Evolutionary conservation across 78 protist species (phyloP), one percentile per base, ranked within the genome.

Genomic region (Polysphondylium violaceum): DNA sequence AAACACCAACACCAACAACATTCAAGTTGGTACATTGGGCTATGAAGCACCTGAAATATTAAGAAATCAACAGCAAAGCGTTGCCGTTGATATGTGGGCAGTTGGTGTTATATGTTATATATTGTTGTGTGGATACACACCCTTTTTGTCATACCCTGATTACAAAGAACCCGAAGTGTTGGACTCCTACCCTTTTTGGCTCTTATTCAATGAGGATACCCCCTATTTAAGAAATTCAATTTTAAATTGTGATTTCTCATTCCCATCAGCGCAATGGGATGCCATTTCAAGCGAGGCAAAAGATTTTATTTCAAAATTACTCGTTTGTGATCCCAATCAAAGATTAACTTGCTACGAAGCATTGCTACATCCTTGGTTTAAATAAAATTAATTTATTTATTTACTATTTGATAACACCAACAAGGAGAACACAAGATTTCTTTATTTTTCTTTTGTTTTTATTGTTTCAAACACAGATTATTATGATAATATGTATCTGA

Each of bases 51-150:
- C 85, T 59, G 85, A 75, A 33, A 75, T 75, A 25, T 19, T 75
- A 23, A 4, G 23, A 33, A 16, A n/a, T 38, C 1, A 59, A n/a
- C 19, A 55, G 38, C 14, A 55, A 35, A n/a, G 90, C 43, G 65
- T 65, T 29, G 88, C 61, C 11, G 94, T 89, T 9, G 94, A 89
- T 55, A 71, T 76, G 64, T 89, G 94, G 94, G 64, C 81, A 60
- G 58, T 89, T 87, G 94, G 94, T 19, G 87, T 86, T 21, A 89
- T 89, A 53, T 55, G 76, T n/a, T 89, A 89, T 74, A 50, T 74
- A 38, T 77, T 89, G 94, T 40, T 87, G 17, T 87, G 86, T 67
- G 93, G 93, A 27, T 63, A 65, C 41, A 76, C 93, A 16, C 93
- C 93, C 23, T 87, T 87, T 74, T 83, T 64, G 38, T 35, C 47